These are phyloP conservation scores for Alternaria sp. DNA, from an alignment of 2,329 filamentous ascomycete genomes.

Conservation along the genomic window DNA sequence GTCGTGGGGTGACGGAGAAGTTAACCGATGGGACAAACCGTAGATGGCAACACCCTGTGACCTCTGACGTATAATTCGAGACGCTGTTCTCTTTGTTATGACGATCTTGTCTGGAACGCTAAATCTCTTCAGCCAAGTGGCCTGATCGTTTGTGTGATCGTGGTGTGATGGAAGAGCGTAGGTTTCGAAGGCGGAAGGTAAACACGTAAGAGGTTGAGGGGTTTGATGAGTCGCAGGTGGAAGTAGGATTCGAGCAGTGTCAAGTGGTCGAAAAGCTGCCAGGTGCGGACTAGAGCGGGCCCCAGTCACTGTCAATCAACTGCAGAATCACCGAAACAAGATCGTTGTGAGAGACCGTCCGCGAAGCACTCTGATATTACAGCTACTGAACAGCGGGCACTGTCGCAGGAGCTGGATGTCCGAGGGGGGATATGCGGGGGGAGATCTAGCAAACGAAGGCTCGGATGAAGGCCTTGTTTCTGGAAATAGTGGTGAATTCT, in stretches of 20 bases:
- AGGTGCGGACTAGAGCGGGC: slow-evolving; percentile 45
- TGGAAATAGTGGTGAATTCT: slow-evolving; percentile 48
- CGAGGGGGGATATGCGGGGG: slow-evolving; percentile 41
- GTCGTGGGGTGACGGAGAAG: slow-evolving; percentile 53
- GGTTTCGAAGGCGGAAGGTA: slow-evolving; percentile 26
- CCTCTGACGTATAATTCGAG: slow-evolving; percentile 48
- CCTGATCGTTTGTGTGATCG: slow-evolving; percentile 22
- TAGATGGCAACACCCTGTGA: slow-evolving; percentile 46
- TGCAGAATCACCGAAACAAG: slow-evolving; percentile 56
- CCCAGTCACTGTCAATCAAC: slow-evolving; percentile 57
- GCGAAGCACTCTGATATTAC: slow-evolving; percentile 50
- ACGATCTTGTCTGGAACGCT: slow-evolving; percentile 32
- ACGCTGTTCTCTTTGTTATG: slow-evolving; percentile 29
- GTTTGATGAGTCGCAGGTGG: slow-evolving; percentile 45
- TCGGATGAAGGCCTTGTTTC: slow-evolving; percentile 53
- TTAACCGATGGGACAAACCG: slow-evolving; percentile 54
- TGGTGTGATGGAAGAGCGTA: slow-evolving; percentile 26
- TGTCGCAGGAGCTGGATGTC: slow-evolving; percentile 47
- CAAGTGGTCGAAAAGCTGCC: slow-evolving; percentile 47
- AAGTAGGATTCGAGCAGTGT: slow-evolving; percentile 42
- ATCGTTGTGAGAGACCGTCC: slow-evolving; percentile 48
- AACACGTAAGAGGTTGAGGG: slow-evolving; percentile 33
- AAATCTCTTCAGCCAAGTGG: slow-evolving; percentile 25
- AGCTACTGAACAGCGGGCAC: slow-evolving; percentile 48
- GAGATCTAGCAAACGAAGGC: slow-evolving; percentile 50